These are phyloP conservation scores for Tillandsia fasciculata DNA, from an alignment of 176 grass and related monocot genomes.

Conservation along the genomic window DNA sequence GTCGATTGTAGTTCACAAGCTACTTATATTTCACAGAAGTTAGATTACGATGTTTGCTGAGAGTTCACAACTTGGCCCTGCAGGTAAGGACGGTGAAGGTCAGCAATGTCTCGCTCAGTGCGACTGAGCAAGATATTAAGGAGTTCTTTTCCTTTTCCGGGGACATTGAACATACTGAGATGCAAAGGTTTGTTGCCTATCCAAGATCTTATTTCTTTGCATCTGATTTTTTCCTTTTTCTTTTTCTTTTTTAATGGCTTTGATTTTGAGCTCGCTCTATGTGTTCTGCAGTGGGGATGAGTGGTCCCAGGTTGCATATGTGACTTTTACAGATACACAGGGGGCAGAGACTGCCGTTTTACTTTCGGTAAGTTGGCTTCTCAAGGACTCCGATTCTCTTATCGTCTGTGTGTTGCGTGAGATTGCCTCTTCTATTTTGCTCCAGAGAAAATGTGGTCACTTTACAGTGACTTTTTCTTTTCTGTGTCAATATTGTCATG, in stretches of 20 bases:
- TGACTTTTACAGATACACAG: slow-evolving; percentile 83
- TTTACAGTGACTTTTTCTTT: not conserved
- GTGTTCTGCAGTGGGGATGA: slow-evolving; percentile 51
- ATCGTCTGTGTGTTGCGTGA: not conserved
- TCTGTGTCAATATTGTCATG: not conserved
- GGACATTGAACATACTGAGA: slow-evolving; percentile 69
- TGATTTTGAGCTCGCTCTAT: not conserved
- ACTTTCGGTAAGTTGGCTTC: slow-evolving; percentile 50
- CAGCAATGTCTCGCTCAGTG: slow-evolving; percentile 78
- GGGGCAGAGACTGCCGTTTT: slow-evolving; percentile 92
- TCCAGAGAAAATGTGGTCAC: not conserved
- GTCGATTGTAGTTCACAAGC: no score
- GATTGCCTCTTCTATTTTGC: not conserved
- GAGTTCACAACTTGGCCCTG: not conserved
- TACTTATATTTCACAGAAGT: no score
- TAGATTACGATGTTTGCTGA: no score
- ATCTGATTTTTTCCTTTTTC: no score
- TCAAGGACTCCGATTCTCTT: not conserved
- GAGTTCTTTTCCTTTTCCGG: slow-evolving; percentile 94
- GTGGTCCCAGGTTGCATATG: slow-evolving; percentile 95
- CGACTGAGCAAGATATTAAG: slow-evolving; percentile 56
- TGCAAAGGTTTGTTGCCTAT: slow-evolving; percentile 50
- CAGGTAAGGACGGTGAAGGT: slow-evolving; percentile 75
- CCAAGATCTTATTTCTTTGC: not conserved
- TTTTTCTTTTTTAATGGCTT: no score